phyloP scores from a whole-genome alignment of 2,329 filamentous ascomycete genomes.

The Pseudogymnoascus sp. region DNA sequence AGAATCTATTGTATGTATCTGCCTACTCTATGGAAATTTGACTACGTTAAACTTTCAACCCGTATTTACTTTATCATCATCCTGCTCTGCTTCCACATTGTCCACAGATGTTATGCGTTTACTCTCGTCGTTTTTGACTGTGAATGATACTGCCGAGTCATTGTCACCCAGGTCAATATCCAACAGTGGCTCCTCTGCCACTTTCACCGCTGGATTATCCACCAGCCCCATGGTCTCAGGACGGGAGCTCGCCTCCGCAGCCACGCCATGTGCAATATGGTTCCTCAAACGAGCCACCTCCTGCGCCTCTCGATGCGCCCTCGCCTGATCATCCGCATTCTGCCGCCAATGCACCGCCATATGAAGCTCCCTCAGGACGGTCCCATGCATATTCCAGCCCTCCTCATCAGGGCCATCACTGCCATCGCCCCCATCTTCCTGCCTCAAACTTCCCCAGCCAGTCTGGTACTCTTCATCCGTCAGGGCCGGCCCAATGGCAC shows the following conservation, averaged over 20 bases:
- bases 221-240: background rate
- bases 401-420: background rate
- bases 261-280: background rate
- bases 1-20: background rate
- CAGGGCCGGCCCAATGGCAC: background rate
- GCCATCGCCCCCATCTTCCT: background rate
- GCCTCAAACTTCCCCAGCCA: background rate
- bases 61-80: background rate
- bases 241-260: background rate
- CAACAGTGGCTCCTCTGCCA: background rate
- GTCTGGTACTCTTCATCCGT: background rate
- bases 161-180: background rate
- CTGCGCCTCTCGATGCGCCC: background rate
- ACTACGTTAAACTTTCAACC: background rate
- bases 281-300: background rate
- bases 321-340: background rate
- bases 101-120: background rate
- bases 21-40: background rate
- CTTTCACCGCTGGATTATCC: background rate
- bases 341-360: slow-evolving; percentile 5
- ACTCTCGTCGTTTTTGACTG: background rate
- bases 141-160: background rate
- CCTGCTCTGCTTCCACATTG: background rate
- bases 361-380: background rate
- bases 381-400: background rate